Evolutionary conservation across 1,284 basidiomycete genomes (phyloP), one percentile per base, ranked within the genome.

Genomic region (Spongispora temasekensis): DNA sequence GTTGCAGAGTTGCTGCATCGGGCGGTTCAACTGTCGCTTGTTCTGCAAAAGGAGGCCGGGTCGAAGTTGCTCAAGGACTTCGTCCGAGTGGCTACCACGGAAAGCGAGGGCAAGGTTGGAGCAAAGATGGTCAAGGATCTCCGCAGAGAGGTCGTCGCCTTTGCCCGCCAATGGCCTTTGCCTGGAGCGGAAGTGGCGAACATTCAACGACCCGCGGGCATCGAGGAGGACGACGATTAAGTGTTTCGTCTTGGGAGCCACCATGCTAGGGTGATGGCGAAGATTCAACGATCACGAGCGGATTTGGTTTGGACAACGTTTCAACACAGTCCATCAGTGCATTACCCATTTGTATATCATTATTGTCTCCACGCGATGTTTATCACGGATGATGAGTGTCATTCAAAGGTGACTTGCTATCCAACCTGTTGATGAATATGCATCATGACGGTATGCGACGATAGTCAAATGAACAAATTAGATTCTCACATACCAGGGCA

Each of bases 21-120:
- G 56, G 86, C 91, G 25, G 91, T 98, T 52, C 93, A 97, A 80
- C 88, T 96, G 70, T 87, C 94, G 56, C 84, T 95, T 53, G 74
- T 85, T 50, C 83, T 96, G 57, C 97, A 99, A 80, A 93, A 96
- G 79, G 95, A 97, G 80, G 93, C 96, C 37, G 96, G 96, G 56
- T 87, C 87, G 65, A 99, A 98, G 85, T 81, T 97, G 65, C 85
- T 99, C 65, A 96, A 96, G 83, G 97, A 98, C 84, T 99, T 99
- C 73, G 86, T 96, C 68, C 87, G 89, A 64, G 89, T 89, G 48
- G 95, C 94, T 53, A 90, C 89, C 34, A 81, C 79, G 28, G 83
- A 87, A 65, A 82, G 85, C 66, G 91, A 86, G 68, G 87, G 86
- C 65, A 86, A 91, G 74, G 82, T 87, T 65, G 91, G 93, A 32